Percentiles rank a stretch among this genome's conserved stretches.
Evolutionary conservation across 164 flowering plant genomes (phyloP).

Genomic region (Aristolochia contorta): DNA sequence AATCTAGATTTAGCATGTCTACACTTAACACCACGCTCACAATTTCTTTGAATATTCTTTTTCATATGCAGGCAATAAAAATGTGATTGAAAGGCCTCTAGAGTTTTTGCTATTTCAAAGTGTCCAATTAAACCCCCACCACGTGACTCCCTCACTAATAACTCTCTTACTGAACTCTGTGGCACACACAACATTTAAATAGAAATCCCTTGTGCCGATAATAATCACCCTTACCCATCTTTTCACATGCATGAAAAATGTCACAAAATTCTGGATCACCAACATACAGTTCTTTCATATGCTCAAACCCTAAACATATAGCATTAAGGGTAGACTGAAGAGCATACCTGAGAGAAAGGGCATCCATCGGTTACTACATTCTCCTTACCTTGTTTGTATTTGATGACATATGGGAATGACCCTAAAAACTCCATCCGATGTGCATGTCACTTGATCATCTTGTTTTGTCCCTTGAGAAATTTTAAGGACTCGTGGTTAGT

Average conservation of each 20-base stretch:
- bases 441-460: background rate
- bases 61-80: background rate
- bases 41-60: background rate
- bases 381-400: too few relatives aligned
- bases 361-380: too few relatives aligned
- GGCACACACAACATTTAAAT: too few relatives aligned
- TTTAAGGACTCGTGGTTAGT: background rate
- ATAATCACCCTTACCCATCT: too few relatives aligned
- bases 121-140: background rate
- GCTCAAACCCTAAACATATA: conserved; percentile 7
- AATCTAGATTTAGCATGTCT: background rate
- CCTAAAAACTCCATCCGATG: conserved; percentile 6
- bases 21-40: background rate
- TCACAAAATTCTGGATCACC: conserved; percentile 11
- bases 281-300: too few relatives aligned
- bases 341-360: conserved; percentile 7
- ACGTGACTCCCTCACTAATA: background rate
- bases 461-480: background rate
- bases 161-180: too few relatives aligned
- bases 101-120: background rate
- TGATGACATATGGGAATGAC: too few relatives aligned
- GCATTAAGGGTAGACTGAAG: conserved; percentile 1
- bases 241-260: conserved; percentile 5
- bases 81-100: background rate
- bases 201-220: too few relatives aligned